A percentile compares a stretch with the other conserved stretches of the same genome.
Conservation (phyloP, 2,329 filamentous ascomycete genomes). For the Hymenoscyphus fraxineus region DNA sequence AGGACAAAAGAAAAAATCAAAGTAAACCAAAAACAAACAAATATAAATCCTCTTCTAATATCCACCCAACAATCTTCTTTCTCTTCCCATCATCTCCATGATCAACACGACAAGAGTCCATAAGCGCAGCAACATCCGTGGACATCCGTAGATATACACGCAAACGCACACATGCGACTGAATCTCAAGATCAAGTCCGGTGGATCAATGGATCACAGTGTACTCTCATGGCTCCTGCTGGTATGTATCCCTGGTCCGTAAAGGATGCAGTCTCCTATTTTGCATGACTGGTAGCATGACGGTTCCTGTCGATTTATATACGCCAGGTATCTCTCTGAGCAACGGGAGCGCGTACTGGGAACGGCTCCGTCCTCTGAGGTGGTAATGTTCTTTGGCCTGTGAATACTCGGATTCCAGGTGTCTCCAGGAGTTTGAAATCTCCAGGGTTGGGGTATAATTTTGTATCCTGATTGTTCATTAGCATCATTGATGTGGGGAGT, state of each 20-base stretch:
- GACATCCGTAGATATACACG: background rate
- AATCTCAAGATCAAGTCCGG: background rate
- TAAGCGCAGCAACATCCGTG: background rate
- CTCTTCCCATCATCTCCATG: background rate
- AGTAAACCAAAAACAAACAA: background rate
- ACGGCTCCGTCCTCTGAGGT: conserved; percentile 14
- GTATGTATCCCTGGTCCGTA: conserved; percentile 19
- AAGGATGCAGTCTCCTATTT: conserved; percentile 8
- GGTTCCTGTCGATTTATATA: conserved; percentile 24
- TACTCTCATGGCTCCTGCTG: conserved; percentile 10
- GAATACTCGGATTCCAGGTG: background rate
- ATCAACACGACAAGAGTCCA: background rate
- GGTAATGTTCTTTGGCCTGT: background rate
- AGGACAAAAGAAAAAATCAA: background rate
- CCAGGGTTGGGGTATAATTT: background rate
- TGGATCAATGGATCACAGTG: background rate
- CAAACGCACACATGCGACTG: background rate
- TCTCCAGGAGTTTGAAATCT: background rate
- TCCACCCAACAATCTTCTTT: background rate
- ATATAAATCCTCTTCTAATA: background rate
- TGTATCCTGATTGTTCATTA: background rate
- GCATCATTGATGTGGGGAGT: background rate
- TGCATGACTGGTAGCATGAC: conserved; percentile 32
- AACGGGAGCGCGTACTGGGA: conserved; percentile 22
- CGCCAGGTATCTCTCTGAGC: background rate